These are phyloP conservation scores for Protomyces pachydermus DNA, from an alignment of 1,139 yeast species.

Conservation along the genomic window DNA sequence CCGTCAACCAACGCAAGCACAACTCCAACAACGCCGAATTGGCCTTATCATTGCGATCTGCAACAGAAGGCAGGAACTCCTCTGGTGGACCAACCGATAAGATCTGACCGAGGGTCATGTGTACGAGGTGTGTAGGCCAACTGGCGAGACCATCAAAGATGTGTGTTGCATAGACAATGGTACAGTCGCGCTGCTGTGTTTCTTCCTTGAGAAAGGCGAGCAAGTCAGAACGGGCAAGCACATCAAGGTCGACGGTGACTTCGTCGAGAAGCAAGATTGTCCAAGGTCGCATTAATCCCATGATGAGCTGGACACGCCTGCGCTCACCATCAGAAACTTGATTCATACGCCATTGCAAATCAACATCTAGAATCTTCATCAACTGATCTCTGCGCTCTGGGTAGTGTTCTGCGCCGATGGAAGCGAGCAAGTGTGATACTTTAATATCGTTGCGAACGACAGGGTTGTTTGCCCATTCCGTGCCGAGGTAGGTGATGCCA, in stretches of 20 bases:
- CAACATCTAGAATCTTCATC: conserved; percentile 72
- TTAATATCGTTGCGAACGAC: conserved; percentile 87
- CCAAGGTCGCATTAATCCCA: conserved; percentile 94
- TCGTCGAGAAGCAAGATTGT: conserved; percentile 76
- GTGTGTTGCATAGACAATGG: conserved; percentile 88
- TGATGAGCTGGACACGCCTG: conserved; percentile 83
- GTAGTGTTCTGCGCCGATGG: conserved; percentile 75
- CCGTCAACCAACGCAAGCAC: conserved; percentile 43
- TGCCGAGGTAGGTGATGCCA: conserved; percentile 85
- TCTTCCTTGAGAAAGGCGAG: conserved; percentile 65
- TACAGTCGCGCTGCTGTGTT: conserved; percentile 59
- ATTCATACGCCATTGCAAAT: conserved; percentile 87
- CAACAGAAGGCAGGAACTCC: conserved; percentile 12
- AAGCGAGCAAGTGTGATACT: conserved; percentile 67
- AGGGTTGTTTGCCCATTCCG: conserved; percentile 95
- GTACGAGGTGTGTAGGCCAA: conserved; percentile 87
- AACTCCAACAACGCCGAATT: conserved; percentile 41
- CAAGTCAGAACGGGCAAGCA: conserved; percentile 73
- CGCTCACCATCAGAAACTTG: conserved; percentile 90
- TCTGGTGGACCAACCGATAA: conserved; percentile 34
- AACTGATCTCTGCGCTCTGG: conserved; percentile 72
- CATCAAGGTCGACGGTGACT: conserved; percentile 94
- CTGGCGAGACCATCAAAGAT: conserved; percentile 86
- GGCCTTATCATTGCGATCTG: conserved; percentile 33
- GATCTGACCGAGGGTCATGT: conserved; percentile 64